These are phyloP conservation scores for Artemisia annua DNA, from an alignment of 129 eudicot species.

Conservation along the genomic window DNA sequence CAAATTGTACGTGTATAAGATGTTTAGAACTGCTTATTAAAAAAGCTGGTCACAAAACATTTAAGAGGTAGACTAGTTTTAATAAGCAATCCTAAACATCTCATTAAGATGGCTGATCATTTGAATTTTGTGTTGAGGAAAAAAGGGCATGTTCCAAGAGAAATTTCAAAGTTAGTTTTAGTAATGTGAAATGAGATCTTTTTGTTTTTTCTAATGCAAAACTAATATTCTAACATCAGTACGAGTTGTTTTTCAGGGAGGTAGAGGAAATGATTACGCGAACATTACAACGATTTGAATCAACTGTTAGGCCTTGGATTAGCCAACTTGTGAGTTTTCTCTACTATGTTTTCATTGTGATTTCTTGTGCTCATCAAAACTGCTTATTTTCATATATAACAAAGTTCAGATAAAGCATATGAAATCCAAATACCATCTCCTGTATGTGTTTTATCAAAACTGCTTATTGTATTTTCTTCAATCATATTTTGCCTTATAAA, in stretches of 20 bases:
- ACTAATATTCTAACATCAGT: no score
- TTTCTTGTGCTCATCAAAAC: background rate
- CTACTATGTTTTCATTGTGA: background rate
- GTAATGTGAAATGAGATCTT: background rate
- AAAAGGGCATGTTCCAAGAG: background rate
- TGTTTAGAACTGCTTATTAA: no score
- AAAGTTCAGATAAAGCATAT: background rate
- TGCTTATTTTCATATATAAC: background rate
- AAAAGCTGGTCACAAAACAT: no score
- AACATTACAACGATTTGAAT: constrained; percentile 7
- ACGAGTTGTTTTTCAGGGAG: background rate
- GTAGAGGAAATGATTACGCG: constrained; percentile 20
- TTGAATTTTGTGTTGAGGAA: no score
- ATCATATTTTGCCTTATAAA: background rate
- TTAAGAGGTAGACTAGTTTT: no score
- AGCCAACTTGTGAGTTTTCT: constrained; percentile 22
- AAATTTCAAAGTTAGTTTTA: background rate
- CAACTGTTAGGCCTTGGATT: constrained; percentile 27
- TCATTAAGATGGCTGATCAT: no score
- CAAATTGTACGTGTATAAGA: no score
- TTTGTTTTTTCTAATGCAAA: no score
- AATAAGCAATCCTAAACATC: no score
- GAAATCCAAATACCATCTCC: no score
- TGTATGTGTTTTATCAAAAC: no score
- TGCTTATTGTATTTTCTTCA: background rate